These are phyloP conservation scores for Plasmodium inui DNA, from an alignment of 169 alveolate species.

Conservation along the genomic window DNA sequence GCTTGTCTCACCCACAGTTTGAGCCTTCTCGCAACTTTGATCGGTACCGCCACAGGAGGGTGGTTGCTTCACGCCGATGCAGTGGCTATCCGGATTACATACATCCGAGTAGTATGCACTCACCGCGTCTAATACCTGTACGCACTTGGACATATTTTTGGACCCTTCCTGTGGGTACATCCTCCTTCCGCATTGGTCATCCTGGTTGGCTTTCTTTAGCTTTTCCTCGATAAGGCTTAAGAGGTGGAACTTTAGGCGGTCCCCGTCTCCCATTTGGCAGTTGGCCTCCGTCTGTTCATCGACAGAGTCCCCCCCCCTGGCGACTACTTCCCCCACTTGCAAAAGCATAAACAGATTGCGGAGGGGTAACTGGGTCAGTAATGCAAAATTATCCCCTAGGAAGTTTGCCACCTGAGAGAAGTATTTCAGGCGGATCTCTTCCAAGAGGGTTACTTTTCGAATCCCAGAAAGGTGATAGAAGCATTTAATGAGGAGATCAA, in stretches of 20 bases:
- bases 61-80: not conserved
- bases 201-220: not conserved
- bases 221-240: not conserved
- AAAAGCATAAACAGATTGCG: conserved; percentile 19
- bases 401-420: conserved; percentile 10
- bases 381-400: not conserved
- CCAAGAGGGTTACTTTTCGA: not conserved
- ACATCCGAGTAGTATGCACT: not conserved
- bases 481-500: not conserved
- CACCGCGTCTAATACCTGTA: not conserved
- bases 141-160: conserved; percentile 6
- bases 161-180: not conserved
- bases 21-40: not conserved
- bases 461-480: conserved; percentile 48
- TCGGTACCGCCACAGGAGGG: not conserved
- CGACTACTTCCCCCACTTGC: not conserved
- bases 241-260: not conserved
- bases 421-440: not conserved
- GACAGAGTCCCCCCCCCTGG: not conserved
- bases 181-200: not conserved
- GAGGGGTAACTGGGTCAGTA: not conserved
- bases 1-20: not conserved
- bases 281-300: not conserved
- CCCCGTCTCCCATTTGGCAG: not conserved
- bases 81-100: not conserved